Base-by-base conservation (phyloP, 2,329 filamentous ascomycete genomes). In the Pseudopyricularia cyperi region DNA sequence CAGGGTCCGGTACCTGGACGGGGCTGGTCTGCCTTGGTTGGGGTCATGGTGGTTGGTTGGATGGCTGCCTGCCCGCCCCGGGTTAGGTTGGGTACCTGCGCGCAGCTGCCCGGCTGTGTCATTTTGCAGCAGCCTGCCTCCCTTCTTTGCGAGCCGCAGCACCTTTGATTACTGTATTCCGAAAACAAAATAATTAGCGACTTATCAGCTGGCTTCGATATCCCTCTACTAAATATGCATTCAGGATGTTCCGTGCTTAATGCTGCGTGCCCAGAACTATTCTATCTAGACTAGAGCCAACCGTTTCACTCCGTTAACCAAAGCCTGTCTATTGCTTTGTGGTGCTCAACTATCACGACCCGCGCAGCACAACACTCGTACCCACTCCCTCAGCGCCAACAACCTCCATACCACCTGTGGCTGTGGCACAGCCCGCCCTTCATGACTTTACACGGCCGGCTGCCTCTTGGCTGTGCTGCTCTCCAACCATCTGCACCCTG, bases 141-240 rank as follows among this genome's bases (percentile, higher is more conserved):
- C n/a, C n/a, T n/a, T 14, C 19, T 15, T 14, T 14, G 39, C 11
- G 22, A 44, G 22, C 39, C 39, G 39, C 39, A 44, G 39, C 39
- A 44, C 22, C 22, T 44, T 7, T 44, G 39, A 44, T 44, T 44
- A 34, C 24, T 49, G 30, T 35, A 35, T 33, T 49, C 47, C 32
- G 19, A 34, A 55, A 48, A 37, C 7, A 56, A 7, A 58, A 4
- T 9, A n/a, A n/a, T n/a, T n/a, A n/a, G n/a, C n/a, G n/a, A n/a
- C n/a, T n/a, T n/a, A n/a, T n/a, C n/a, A n/a, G n/a, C n/a, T n/a
- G n/a, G n/a, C n/a, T n/a, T n/a, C n/a, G n/a, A n/a, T n/a, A n/a
- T n/a, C n/a, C n/a, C n/a, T n/a, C n/a, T n/a, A n/a, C n/a, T n/a
- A n/a, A n/a, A n/a, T n/a, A n/a, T n/a, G n/a, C n/a, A n/a, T n/a